These are phyloP conservation scores for Epichloe gansuensis DNA, from an alignment of 2,329 filamentous ascomycete species.

Conservation along the genomic window DNA sequence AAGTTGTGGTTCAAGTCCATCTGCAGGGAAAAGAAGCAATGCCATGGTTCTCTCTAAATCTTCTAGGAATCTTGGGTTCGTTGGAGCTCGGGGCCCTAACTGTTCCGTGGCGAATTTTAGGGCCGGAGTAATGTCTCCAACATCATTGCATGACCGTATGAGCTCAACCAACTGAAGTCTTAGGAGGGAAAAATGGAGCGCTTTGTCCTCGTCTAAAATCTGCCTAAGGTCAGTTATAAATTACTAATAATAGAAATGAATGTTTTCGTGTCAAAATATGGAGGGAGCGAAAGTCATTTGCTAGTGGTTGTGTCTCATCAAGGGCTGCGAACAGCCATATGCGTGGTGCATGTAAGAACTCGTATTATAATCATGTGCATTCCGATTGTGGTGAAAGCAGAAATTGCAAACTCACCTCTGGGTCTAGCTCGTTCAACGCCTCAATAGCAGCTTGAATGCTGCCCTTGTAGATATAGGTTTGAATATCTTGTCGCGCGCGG, in stretches of 20 bases:
- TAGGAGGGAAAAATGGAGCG: conserved; percentile 78
- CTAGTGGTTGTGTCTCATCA: conserved; percentile 78
- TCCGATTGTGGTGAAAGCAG: background rate
- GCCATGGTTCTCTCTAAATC: conserved; percentile 91
- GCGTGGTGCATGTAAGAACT: conserved; percentile 99
- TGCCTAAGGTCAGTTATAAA: conserved; percentile 25
- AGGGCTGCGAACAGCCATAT: conserved; percentile 66
- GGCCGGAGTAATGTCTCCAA: conserved; percentile 62
- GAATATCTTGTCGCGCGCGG: conserved; percentile 66
- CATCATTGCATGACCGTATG: conserved; percentile 62
- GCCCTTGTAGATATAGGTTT: conserved; percentile 72
- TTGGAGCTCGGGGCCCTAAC: conserved; percentile 75
- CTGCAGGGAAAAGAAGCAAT: conserved; percentile 74
- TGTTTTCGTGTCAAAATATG: background rate
- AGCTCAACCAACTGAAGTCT: conserved; percentile 88
- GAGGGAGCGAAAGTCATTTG: conserved; percentile 20
- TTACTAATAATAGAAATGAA: background rate
- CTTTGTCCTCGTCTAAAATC: conserved; percentile 75
- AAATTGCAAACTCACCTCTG: conserved; percentile 56
- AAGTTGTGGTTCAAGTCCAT: conserved; percentile 63
- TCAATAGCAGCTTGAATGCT: conserved; percentile 78
- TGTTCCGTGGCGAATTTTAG: conserved; percentile 79
- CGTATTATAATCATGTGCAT: conserved; percentile 69
- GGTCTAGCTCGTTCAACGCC: conserved; percentile 77
- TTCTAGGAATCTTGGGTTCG: conserved; percentile 65